Percentiles rank a stretch among this genome's conserved stretches.
Evolutionary conservation across 352 stramenopile genomes (phyloP).

Genomic region (Saprolegnia parasitica): DNA sequence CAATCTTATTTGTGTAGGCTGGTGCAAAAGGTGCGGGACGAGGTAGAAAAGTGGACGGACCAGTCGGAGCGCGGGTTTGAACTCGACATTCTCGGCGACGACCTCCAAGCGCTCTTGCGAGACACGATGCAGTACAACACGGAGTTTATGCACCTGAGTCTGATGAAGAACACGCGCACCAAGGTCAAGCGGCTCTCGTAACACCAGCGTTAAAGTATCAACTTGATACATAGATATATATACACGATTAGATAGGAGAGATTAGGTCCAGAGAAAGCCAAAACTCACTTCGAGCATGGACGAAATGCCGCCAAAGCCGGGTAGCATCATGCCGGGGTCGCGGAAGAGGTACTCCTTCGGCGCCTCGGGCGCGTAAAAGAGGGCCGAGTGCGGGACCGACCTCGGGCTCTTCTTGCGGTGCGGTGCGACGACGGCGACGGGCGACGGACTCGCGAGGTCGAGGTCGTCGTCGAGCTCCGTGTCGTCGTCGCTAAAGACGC

Average conservation of each 20-base stretch:
- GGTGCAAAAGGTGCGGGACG: slow-evolving; percentile 42
- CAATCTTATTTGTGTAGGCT: slow-evolving; percentile 36
- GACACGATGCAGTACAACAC: slow-evolving; percentile 84
- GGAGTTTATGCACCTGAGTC: slow-evolving; percentile 70
- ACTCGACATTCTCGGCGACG: slow-evolving; percentile 58
- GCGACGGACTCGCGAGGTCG: background rate
- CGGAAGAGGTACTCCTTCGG: slow-evolving; percentile 17
- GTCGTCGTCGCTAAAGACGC: slow-evolving; percentile 11
- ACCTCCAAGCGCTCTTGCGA: slow-evolving; percentile 63
- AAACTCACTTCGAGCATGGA: slow-evolving; percentile 11
- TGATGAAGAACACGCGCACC: slow-evolving; percentile 36
- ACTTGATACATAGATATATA: background rate
- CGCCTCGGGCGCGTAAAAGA: background rate
- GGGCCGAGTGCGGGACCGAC: background rate
- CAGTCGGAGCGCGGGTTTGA: slow-evolving; percentile 74
- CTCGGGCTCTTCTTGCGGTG: background rate
- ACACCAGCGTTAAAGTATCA: background rate
- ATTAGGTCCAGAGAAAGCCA: background rate
- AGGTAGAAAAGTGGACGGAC: slow-evolving; percentile 66
- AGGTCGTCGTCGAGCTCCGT: slow-evolving; percentile 10
- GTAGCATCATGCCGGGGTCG: slow-evolving; percentile 8
- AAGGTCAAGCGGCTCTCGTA: slow-evolving; percentile 22
- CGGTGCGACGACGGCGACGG: background rate
- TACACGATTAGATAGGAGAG: background rate
- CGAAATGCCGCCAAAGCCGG: background rate